These are phyloP conservation scores for Sergeia podlipaevii DNA, from an alignment of 208 protist species.

Conservation along the genomic window DNA sequence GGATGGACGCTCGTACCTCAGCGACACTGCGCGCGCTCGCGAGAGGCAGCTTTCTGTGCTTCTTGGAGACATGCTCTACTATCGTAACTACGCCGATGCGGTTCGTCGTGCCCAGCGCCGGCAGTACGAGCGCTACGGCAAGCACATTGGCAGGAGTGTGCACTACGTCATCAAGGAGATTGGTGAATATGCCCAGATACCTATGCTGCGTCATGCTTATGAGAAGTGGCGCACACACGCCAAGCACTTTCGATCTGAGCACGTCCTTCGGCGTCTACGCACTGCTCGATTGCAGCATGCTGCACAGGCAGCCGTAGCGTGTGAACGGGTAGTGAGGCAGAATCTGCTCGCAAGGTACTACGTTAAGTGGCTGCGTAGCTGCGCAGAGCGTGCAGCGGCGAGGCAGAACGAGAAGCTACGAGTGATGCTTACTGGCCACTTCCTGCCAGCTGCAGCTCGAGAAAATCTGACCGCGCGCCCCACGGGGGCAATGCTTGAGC, in stretches of 20 bases:
- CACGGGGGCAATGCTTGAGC: conserved; percentile 34
- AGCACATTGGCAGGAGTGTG: conserved; percentile 28
- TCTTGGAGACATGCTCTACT: conserved; percentile 45
- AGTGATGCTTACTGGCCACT: conserved; percentile 2
- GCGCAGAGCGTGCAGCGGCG: conserved; percentile 1
- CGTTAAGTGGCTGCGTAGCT: conserved; percentile 17
- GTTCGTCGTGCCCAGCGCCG: conserved; percentile 61
- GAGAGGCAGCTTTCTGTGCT: conserved; percentile 35
- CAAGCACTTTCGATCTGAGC: conserved; percentile 34
- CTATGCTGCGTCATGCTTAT: conserved; percentile 27
- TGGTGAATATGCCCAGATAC: conserved; percentile 27
- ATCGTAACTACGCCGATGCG: conserved; percentile 35
- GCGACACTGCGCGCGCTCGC: conserved; percentile 19
- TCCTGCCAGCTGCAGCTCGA: background rate
- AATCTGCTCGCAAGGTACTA: conserved; percentile 10
- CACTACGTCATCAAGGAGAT: conserved; percentile 35
- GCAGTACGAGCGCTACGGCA: conserved; percentile 45
- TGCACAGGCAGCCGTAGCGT: background rate
- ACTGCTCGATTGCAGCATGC: conserved; percentile 23
- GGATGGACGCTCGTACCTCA: conserved; percentile 40
- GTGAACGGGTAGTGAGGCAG: background rate
- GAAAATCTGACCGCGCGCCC: conserved; percentile 7
- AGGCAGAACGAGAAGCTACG: conserved; percentile 12
- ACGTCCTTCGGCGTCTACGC: conserved; percentile 49
- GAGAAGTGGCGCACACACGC: conserved; percentile 42